Conservation (phyloP, 2,329 filamentous ascomycete genomes). For the Sporothrix pseudoabietina region DNA sequence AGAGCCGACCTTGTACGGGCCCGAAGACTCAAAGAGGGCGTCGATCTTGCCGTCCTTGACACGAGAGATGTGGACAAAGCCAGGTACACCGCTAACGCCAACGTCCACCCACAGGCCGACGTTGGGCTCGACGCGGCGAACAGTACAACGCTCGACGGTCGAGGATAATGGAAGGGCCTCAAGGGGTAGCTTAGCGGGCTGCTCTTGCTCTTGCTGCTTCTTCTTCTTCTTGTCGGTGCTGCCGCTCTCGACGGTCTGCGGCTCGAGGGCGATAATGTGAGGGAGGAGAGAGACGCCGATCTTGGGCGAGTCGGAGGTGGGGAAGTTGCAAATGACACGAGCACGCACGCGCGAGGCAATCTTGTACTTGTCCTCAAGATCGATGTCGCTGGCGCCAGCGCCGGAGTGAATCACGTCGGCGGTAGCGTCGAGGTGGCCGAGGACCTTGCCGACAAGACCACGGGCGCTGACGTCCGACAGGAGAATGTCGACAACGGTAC, state of each 20-base stretch:
- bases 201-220: neutral
- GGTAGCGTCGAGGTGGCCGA: constrained; percentile 88
- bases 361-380: constrained; percentile 78
- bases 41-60: constrained; percentile 91
- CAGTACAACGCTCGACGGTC: constrained; percentile 73
- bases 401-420: constrained; percentile 90
- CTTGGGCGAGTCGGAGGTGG: constrained; percentile 75
- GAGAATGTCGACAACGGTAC: constrained; percentile 84
- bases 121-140: constrained; percentile 76
- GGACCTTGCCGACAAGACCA: constrained; percentile 85
- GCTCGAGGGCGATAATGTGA: constrained; percentile 69
- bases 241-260: constrained; percentile 8
- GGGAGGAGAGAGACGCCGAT: constrained; percentile 85
- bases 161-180: constrained; percentile 70
- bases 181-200: constrained; percentile 48
- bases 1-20: constrained; percentile 76
- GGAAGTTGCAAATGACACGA: constrained; percentile 85
- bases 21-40: constrained; percentile 72
- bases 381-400: constrained; percentile 65
- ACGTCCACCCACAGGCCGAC: constrained; percentile 81
- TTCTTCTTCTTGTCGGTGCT: constrained; percentile 32
- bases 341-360: constrained; percentile 81
- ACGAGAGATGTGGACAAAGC: constrained; percentile 93
- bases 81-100: constrained; percentile 66
- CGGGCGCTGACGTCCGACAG: constrained; percentile 72